Conservation (phyloP, 2,329 filamentous ascomycete species). For the Penicillium frequentans region DNA sequence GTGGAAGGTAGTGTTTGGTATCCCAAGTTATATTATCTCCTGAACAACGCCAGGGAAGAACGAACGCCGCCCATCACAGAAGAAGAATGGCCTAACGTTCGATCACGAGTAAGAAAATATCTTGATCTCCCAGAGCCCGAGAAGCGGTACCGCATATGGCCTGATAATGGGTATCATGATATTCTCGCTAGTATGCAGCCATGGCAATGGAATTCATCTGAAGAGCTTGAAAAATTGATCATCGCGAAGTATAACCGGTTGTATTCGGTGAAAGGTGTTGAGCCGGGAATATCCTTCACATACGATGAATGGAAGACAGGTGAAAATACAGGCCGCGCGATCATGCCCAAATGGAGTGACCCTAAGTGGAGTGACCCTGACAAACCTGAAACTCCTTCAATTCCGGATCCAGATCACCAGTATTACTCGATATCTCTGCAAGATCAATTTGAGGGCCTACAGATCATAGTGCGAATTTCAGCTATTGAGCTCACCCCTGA, state of each 20-base stretch:
- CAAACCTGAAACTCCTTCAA: neutral
- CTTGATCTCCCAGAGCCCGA: neutral
- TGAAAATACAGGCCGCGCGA: neutral
- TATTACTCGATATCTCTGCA: neutral
- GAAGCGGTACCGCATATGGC: neutral
- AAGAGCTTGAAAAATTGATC: neutral
- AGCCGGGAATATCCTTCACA: neutral
- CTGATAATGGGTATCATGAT: neutral
- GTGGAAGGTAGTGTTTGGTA: neutral
- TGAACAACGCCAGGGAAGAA: neutral
- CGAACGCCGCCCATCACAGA: neutral
- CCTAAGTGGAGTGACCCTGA: neutral
- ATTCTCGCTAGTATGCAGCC: neutral
- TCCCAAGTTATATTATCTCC: neutral
- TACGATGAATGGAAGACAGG: neutral
- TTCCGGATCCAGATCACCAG: neutral
- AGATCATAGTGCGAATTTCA: neutral
- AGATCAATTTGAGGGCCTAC: neutral
- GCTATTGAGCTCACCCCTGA: neutral
- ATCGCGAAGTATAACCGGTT: neutral
- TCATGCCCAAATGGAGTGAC: neutral
- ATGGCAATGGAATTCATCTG: neutral
- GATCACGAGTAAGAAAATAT: neutral
- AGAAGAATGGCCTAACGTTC: neutral
- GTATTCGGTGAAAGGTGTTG: neutral